Percentiles rank a stretch among this genome's conserved stretches.
Evolutionary conservation across 2,329 filamentous ascomycete genomes (phyloP).

Genomic region (Aureobasidium sp.): DNA sequence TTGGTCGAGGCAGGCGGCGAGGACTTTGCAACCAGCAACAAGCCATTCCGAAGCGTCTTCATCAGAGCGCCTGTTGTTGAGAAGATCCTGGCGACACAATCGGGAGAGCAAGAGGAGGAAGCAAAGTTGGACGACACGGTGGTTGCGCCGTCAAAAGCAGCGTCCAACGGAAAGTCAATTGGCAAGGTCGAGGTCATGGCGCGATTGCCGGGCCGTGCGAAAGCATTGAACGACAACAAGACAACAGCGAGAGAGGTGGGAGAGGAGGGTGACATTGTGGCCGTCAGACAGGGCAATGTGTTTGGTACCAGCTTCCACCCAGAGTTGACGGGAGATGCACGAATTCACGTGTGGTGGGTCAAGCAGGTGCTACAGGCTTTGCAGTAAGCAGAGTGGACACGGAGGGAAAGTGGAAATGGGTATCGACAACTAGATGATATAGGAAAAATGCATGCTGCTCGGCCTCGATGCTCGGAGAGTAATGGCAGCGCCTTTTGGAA

Average conservation of each 20-base stretch:
- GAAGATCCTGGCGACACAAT: constrained; percentile 53
- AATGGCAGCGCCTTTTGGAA: neutral
- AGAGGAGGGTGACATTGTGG: constrained; percentile 68
- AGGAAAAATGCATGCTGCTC: constrained; percentile 7
- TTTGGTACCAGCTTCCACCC: constrained; percentile 95
- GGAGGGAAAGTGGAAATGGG: neutral
- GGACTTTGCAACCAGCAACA: constrained; percentile 20
- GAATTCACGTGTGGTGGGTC: constrained; percentile 94
- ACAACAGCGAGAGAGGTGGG: constrained; percentile 39
- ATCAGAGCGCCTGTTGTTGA: constrained; percentile 93
- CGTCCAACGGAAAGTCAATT: constrained; percentile 37
- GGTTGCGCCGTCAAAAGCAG: constrained; percentile 47
- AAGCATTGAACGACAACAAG: constrained; percentile 39
- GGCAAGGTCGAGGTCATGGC: constrained; percentile 52
- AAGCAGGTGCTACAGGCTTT: constrained; percentile 47
- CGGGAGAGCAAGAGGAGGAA: constrained; percentile 46
- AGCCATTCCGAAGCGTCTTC: constrained; percentile 76
- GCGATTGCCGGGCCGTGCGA: constrained; percentile 45
- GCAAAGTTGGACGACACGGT: constrained; percentile 41
- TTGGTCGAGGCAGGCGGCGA: constrained; percentile 34
- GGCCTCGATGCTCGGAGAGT: constrained; percentile 4
- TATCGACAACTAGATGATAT: constrained; percentile 2
- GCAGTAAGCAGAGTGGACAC: neutral
- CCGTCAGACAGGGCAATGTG: constrained; percentile 82
- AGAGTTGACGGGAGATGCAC: constrained; percentile 76